Evolutionary conservation across 805 yeast genomes (phyloP).

Genomic region (Candida multigemmis): DNA sequence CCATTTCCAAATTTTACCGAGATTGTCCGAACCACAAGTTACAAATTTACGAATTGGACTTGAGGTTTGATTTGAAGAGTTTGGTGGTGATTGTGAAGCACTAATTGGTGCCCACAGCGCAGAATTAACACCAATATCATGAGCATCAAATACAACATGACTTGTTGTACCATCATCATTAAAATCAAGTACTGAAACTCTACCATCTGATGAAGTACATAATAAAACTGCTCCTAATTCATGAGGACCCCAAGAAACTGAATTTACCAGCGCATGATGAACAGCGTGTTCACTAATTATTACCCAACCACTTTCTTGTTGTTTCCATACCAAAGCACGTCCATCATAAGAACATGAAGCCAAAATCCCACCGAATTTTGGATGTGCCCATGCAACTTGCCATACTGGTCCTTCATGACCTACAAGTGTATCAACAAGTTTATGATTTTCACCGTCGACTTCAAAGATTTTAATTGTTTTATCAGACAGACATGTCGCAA

Average conservation of each 20-base stretch:
- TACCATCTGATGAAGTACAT: conserved; percentile 91
- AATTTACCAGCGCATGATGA: conserved; percentile 91
- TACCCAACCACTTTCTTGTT: conserved; percentile 72
- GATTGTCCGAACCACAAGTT: conserved; percentile 91
- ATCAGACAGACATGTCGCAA: conserved; percentile 95
- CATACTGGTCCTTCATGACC: conserved; percentile 99
- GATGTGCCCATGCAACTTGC: conserved; percentile 99
- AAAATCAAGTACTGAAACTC: conserved; percentile 83
- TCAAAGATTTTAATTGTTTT: conserved; percentile 92
- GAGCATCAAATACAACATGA: conserved; percentile 64
- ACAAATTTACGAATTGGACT: conserved; percentile 63
- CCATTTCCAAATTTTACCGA: conserved; percentile 84
- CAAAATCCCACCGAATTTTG: conserved; percentile 89
- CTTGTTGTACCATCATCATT: conserved; percentile 78
- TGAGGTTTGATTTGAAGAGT: conserved; percentile 13
- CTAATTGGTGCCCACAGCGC: conserved; percentile 88
- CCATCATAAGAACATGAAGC: conserved; percentile 97
- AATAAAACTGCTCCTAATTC: conserved; percentile 89
- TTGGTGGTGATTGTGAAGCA: conserved; percentile 16
- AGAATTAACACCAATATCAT: conserved; percentile 87
- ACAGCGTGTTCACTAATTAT: conserved; percentile 78
- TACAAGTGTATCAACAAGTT: conserved; percentile 69
- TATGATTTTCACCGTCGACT: conserved; percentile 70
- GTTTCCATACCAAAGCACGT: conserved; percentile 89
- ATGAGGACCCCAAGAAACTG: conserved; percentile 95